Base-by-base conservation (phyloP, 148 eudicot species). In the Talinum fruticosum region DNA sequence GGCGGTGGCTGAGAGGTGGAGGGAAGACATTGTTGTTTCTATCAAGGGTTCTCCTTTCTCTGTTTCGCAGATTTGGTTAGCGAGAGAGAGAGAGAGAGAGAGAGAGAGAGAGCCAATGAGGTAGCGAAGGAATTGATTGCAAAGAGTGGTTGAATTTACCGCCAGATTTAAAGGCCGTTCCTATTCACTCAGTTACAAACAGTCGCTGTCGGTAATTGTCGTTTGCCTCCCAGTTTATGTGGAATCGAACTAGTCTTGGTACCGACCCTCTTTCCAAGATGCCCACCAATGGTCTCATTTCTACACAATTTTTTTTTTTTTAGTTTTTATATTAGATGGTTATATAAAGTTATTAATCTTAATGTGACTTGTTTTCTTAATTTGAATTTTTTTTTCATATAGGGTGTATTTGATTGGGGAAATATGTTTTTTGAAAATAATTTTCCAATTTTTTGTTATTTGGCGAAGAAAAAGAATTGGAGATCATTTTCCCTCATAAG, bases 141-240 rank as follows among this genome's bases (percentile, higher is more conserved):
- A 62, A n/a, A n/a, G 66, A 62, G 28, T 24, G 66, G 69, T 32
- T 30, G 37, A 54, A 47, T 74, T 81, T 73, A 76, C 77, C 84
- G 84, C 84, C 70, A 72, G 6, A 16, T 81, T 77, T 72, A 77
- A 72, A 75, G 47, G 72, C 24, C 28, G 15, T 32, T 28, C 35
- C 16, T 8, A 6, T 26, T 4, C 6, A 30, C 71, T 76, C 73
- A 57, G 7, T 54, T 54, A 3, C 61, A 54, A 54, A n/a, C n/a
- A 49, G 4, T 49, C 54, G 54, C 14, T 0, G 19, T 12, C 4
- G 19, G 5, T 3, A 54, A 54, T 4, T 54, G 24, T 54, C 24
- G 61, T 54, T 21, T 19, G 26, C 24, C 24, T 5, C 24, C n/a
- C 5, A 3, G 24, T 47, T 1, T 8, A 3, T 47, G 10, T 47